Evolutionary conservation across 2,329 filamentous ascomycete genomes (phyloP).

Genomic region (Ceratocystis eucalypticola): DNA sequence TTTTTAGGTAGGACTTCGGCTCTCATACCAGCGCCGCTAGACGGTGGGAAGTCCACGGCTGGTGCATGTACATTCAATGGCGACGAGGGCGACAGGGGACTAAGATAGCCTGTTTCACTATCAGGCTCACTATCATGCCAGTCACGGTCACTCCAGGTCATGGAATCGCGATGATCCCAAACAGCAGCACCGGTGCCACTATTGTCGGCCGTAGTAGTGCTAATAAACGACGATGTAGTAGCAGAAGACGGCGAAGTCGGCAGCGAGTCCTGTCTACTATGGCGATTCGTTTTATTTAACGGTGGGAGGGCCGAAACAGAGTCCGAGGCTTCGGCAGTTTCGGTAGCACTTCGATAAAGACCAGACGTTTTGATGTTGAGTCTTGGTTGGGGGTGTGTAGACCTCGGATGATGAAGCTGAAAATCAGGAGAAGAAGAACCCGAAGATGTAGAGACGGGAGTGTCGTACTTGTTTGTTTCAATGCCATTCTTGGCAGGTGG

Average conservation of each 20-base stretch:
- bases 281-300: slow-evolving; percentile 4
- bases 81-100: slow-evolving; percentile 12
- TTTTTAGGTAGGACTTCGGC: slow-evolving; percentile 1
- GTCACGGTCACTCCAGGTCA: slow-evolving; percentile 53
- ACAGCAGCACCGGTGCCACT: background rate
- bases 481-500: slow-evolving; percentile 49
- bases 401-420: slow-evolving; percentile 10
- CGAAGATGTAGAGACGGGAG: background rate
- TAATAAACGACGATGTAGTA: slow-evolving; percentile 6
- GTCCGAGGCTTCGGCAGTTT: slow-evolving; percentile 18
- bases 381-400: slow-evolving; percentile 23
- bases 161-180: slow-evolving; percentile 35
- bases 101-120: slow-evolving; percentile 27
- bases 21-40: background rate
- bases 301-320: slow-evolving; percentile 24
- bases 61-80: background rate
- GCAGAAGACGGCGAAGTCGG: slow-evolving; percentile 4
- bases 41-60: background rate
- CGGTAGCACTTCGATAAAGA: background rate
- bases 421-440: background rate
- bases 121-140: slow-evolving; percentile 43
- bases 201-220: background rate
- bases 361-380: background rate
- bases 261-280: background rate
- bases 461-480: slow-evolving; percentile 38